Percentiles rank a stretch among this genome's conserved stretches.
phyloP scores from a whole-genome alignment of 129 eudicot genomes.

The Cynara cardunculus region DNA sequence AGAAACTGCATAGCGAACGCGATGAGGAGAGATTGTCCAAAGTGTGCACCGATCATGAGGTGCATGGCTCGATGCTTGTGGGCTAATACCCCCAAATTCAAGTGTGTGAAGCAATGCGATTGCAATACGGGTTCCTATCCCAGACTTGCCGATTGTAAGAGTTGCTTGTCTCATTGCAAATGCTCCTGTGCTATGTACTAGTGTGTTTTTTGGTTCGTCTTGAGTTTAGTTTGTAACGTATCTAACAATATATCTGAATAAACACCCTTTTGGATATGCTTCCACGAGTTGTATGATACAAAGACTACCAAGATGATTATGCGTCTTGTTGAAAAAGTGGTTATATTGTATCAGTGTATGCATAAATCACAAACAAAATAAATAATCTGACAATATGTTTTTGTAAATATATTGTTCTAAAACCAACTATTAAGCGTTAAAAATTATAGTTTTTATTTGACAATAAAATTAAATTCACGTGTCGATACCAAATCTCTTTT shows the following conservation, averaged over 20 bases:
- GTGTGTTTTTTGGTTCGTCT: neutral
- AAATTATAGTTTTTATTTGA: no score
- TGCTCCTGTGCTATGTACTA: constrained; percentile 44
- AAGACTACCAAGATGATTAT: neutral
- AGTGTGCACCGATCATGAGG: constrained; percentile 57
- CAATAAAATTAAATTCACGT: no score
- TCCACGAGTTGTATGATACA: neutral
- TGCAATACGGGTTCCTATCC: constrained; percentile 57
- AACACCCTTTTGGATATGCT: neutral
- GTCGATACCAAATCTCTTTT: no score
- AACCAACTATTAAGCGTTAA: no score
- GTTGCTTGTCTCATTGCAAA: constrained; percentile 69
- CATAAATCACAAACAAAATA: neutral
- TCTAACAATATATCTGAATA: neutral
- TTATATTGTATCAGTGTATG: no score
- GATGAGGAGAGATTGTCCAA: constrained; percentile 59
- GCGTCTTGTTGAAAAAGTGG: neutral
- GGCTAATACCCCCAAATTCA: constrained; percentile 43
- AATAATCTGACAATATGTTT: no score
- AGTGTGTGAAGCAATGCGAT: constrained; percentile 74
- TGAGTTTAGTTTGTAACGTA: neutral
- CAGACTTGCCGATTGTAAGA: constrained; percentile 66
- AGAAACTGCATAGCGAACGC: constrained; percentile 52
- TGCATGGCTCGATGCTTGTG: constrained; percentile 92
- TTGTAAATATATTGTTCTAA: no score